These are phyloP conservation scores for Cicer arietinum DNA, from an alignment of 306 rosid genomes.

Conservation along the genomic window DNA sequence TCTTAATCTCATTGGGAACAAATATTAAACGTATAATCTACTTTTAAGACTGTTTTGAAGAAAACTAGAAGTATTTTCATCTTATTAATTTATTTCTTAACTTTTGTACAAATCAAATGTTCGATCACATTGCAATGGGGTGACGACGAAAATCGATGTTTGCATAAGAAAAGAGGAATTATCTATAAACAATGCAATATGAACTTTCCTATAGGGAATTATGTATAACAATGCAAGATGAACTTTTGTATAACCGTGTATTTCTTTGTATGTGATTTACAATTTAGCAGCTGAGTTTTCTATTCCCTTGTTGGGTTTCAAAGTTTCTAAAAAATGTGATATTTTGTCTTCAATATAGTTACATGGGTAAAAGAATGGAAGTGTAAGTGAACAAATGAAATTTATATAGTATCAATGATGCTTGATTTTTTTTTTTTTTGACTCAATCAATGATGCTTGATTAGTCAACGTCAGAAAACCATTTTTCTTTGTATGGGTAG, in stretches of 20 bases:
- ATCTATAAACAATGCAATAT: constrained; percentile 12
- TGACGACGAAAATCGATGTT: neutral
- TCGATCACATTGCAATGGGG: neutral
- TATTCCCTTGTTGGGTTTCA: constrained; percentile 24
- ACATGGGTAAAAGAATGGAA: constrained; percentile 39
- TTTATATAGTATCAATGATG: constrained; percentile 36
- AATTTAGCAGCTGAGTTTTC: neutral
- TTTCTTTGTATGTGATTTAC: constrained; percentile 29
- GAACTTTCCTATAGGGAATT: constrained; percentile 18
- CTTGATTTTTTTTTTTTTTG: neutral
- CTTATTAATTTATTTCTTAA: neutral
- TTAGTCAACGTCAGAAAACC: constrained; percentile 39
- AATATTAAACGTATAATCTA: neutral
- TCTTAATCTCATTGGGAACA: neutral
- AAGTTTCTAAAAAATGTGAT: constrained; percentile 7
- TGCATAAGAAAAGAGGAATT: constrained; percentile 22
- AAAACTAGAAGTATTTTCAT: neutral
- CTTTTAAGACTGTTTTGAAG: neutral
- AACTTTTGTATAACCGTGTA: constrained; percentile 30
- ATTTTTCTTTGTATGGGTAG: constrained; percentile 42
- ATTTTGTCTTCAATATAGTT: constrained; percentile 35
- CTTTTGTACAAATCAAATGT: constrained; percentile 4
- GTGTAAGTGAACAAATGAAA: constrained; percentile 33
- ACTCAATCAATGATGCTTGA: constrained; percentile 20
- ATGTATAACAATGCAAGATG: constrained; percentile 10